Base-by-base conservation (phyloP, 768 basidiomycete genomes). In the Termitomyces bulborhizus region DNA sequence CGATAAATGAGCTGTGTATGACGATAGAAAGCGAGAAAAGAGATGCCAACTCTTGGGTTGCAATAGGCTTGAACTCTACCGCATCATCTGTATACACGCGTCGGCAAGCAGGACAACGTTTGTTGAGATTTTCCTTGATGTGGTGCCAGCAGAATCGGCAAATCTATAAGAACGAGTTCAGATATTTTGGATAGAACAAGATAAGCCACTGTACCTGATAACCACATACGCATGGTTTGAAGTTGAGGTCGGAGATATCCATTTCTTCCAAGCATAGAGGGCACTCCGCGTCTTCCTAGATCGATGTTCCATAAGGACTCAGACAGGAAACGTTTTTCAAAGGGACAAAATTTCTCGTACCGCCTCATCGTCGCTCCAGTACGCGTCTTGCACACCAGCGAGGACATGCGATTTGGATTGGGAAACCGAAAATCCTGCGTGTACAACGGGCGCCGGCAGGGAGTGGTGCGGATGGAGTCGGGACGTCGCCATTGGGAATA, bases 91-190 rank as follows among this genome's bases (percentile, higher is more conserved):
- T 88, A 67, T 98, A 98, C 54, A 89, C 81, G 60, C 95, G 79
- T 64, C 97, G 80, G 73, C 97, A 99, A 18, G 97, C 97, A 39
- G 97, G 97, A 69, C 97, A 99, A 48, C 92, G 86, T 60, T 93
- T 87, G 69, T 98, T 98, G 58, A 96, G 78, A 73, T 97, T 92
- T 72, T 91, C 85, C 75, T 90, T 88, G 79, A 97, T 96, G 73
- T 98, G 94, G 72, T 99, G 92, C 85, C 94, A 98, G 71, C 97
- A 99, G 75, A 99, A 99, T 54, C 93, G 88, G 70, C 97, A 99
- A 62, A 99, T 93, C 97, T 99, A 32, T 60, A n/a, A 51, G 57
- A 58, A 52, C 47, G 55, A 24, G 42, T 61, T 54, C 40, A 51
- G 50, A 41, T 55, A 37, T 50, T 32, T 37, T 26, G 46, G 24